These are phyloP conservation scores for Alternaria conjuncta DNA, from an alignment of 2,329 filamentous ascomycete species.

Conservation along the genomic window DNA sequence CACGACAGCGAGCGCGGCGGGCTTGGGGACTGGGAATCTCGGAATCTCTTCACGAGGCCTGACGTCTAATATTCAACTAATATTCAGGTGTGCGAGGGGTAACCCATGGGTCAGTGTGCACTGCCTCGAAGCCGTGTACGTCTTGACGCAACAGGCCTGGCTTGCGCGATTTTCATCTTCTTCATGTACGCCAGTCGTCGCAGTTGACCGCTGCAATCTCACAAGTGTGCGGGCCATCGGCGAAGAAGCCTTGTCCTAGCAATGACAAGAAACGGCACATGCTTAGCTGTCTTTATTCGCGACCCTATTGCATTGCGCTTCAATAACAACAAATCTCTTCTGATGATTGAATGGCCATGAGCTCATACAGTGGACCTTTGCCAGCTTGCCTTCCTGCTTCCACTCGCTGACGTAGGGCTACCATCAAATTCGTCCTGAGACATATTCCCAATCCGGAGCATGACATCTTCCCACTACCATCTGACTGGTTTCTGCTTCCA, in stretches of 20 bases:
- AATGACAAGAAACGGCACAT: conserved; percentile 1
- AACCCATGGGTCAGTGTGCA: conserved; percentile 11
- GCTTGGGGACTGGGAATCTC: neutral
- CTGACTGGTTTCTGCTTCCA: neutral
- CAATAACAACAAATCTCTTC: too few species aligned
- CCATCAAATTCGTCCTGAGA: neutral
- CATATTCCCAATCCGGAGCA: neutral
- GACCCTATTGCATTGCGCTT: too few species aligned
- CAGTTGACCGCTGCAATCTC: conserved; percentile 13
- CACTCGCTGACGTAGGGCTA: neutral
- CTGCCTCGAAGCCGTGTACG: conserved; percentile 12
- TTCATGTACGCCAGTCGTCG: conserved; percentile 15
- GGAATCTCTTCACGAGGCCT: neutral
- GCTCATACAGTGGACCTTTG: neutral
- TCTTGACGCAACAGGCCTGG: conserved; percentile 16
- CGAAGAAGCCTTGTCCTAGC: conserved; percentile 1
- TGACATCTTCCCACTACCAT: neutral
- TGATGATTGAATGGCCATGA: neutral
- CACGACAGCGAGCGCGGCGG: conserved; percentile 1
- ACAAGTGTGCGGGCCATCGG: neutral
- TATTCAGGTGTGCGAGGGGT: conserved; percentile 13
- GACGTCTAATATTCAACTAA: conserved; percentile 11
- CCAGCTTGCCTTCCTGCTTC: neutral
- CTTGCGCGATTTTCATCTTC: conserved; percentile 16
- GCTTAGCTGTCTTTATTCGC: neutral